Evolutionary conservation across 805 yeast genomes (phyloP).

Genomic region (Metschnikowia rubicola): DNA sequence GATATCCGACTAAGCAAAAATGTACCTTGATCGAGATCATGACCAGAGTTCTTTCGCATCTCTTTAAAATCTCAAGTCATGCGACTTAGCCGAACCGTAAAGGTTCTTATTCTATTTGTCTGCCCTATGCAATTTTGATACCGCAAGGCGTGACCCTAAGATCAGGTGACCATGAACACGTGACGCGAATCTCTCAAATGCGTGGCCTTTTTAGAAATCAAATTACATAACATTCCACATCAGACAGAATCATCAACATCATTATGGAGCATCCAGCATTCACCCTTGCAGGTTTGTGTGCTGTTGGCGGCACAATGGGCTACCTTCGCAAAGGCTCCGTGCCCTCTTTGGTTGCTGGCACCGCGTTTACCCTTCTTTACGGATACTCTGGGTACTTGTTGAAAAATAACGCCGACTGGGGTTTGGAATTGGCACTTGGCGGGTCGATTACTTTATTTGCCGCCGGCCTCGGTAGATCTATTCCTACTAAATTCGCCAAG

Average conservation of each 20-base stretch:
- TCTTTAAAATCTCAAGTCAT: too few species aligned
- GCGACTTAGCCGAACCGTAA: too few species aligned
- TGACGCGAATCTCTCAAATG: too few species aligned
- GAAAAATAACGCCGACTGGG: slow-evolving; percentile 69
- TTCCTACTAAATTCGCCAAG: slow-evolving; percentile 55
- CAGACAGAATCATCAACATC: not conserved
- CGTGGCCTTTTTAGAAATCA: too few species aligned
- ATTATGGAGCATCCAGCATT: slow-evolving; percentile 73
- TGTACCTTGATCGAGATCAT: too few species aligned
- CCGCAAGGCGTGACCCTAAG: too few species aligned
- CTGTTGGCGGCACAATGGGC: slow-evolving; percentile 71
- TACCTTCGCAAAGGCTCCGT: slow-evolving; percentile 63
- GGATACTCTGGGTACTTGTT: slow-evolving; percentile 76
- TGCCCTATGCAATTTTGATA: too few species aligned
- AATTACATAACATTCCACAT: too few species aligned
- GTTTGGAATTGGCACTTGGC: slow-evolving; percentile 75
- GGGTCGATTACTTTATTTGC: slow-evolving; percentile 62
- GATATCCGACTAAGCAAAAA: too few species aligned
- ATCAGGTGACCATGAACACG: too few species aligned
- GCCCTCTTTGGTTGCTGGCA: slow-evolving; percentile 80
- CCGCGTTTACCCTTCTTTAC: slow-evolving; percentile 53
- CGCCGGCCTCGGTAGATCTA: slow-evolving; percentile 72
- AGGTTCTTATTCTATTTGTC: too few species aligned
- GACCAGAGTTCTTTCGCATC: too few species aligned
- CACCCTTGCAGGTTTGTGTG: slow-evolving; percentile 65